phyloP scores from a whole-genome alignment of 31 red algal species.

The Odonthalia washingtoniensis region DNA sequence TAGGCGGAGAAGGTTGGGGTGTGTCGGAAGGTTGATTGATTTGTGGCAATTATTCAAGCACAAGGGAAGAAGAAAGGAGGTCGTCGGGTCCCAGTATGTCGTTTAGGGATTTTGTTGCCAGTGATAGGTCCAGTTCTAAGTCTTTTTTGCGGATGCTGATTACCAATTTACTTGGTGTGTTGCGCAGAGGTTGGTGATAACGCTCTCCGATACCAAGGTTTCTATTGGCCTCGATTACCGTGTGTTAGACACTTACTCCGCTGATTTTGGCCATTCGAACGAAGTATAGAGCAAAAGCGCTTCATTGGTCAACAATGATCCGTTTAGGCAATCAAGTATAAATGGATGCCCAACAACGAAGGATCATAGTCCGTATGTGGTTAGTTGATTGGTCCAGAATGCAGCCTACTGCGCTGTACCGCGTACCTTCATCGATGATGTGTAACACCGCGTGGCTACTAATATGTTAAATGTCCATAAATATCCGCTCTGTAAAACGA shows the following conservation, averaged over 20 bases:
- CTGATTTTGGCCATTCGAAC: not conserved
- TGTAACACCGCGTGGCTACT: too few species aligned
- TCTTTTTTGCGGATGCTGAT: not conserved
- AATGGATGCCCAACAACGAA: slow-evolving; percentile 30
- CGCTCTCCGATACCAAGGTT: slow-evolving; percentile 39
- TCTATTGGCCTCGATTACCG: slow-evolving; percentile 31
- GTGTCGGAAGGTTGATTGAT: too few species aligned
- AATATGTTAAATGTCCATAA: too few species aligned
- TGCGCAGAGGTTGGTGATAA: slow-evolving; percentile 32
- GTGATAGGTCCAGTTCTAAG: not conserved
- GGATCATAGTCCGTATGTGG: too few species aligned
- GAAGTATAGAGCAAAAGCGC: slow-evolving; percentile 19
- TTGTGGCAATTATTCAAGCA: slow-evolving; percentile 29
- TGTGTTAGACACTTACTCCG: not conserved
- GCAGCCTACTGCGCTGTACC: too few species aligned
- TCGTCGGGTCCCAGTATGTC: slow-evolving; percentile 37
- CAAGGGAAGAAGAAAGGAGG: slow-evolving; percentile 34
- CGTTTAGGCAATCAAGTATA: slow-evolving; percentile 46
- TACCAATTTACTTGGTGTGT: slow-evolving; percentile 43
- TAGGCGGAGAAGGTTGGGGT: too few species aligned
- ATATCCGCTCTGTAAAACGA: too few species aligned
- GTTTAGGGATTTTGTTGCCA: slow-evolving; percentile 31
- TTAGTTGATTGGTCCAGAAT: too few species aligned
- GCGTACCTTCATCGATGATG: too few species aligned
- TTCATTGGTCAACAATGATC: slow-evolving; percentile 39